Evolutionary conservation across 1,284 basidiomycete genomes (phyloP), one percentile per base, ranked within the genome.

Genomic region (Leccinum fuscescens): DNA sequence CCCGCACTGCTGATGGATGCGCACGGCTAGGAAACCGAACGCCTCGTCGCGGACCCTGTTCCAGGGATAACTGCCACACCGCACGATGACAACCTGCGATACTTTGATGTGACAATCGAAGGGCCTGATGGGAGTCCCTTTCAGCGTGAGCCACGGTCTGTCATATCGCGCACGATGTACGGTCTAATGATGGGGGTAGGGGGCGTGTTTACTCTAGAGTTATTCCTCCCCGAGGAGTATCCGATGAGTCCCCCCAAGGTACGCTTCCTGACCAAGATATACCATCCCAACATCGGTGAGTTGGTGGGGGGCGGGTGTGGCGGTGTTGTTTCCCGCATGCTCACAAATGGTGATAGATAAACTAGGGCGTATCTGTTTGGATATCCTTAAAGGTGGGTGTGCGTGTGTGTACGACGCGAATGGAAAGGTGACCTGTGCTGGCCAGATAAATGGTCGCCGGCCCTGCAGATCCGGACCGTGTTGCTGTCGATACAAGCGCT

Each of bases 171-270:
- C 33, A 50, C 20, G 49, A 42, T 14, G 37, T 2, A 6, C 44
- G 4, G 6, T n/a, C 64, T 68, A 55, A 70, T 20, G 48, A 3
- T n/a, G 17, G 12, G 12, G 7, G 17, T 57, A 97, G 96, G 89
- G 69, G 97, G 97, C 27, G 80, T 91, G 15, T 99, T 99, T 82
- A 92, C 90, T 71, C 84, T 98, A 37, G 97, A 99, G 78, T 82
- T 99, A 52, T 99, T 98, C 80, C 81, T 99, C 50, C 96, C 97
- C 1, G 96, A 98, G 76, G 96, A 98, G 74, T 99, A 99, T 77
- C 96, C 96, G 1, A 98, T 99, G 96, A 92, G 92, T 56, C 96
- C 97, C 0, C 97, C 97, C 33, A 99, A 98, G 79, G 97, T 99
- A 60, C 86, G 97, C 65, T 99, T 99, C 82, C 80, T 98, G 67